Percentiles rank a stretch among this genome's conserved stretches.
phyloP scores from a whole-genome alignment of 148 eudicot genomes.

The Vaccinium macrocarpon region DNA sequence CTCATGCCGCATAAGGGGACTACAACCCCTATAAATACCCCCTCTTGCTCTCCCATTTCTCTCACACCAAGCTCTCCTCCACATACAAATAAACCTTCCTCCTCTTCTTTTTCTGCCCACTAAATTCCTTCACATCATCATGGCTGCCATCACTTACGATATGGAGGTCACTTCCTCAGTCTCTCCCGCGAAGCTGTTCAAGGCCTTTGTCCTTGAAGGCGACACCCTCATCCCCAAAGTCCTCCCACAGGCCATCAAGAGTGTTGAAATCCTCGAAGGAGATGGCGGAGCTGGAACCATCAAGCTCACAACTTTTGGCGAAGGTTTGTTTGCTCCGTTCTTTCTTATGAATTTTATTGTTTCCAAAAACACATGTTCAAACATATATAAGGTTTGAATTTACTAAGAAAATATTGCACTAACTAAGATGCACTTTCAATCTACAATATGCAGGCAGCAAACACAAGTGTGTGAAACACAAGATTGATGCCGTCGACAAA shows the following conservation, averaged over 20 bases:
- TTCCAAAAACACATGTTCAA: not conserved
- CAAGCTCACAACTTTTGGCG: slow-evolving; percentile 26
- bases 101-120: not conserved
- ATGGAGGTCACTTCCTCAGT: slow-evolving; percentile 22
- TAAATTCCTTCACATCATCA: not conserved
- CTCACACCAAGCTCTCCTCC: not conserved
- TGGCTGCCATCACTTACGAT: slow-evolving; percentile 28
- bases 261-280: slow-evolving; percentile 17
- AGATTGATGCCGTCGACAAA: not conserved
- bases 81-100: not conserved
- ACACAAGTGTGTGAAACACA: not conserved
- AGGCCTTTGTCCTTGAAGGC: slow-evolving; percentile 26
- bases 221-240: slow-evolving; percentile 34
- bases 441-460: not conserved
- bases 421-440: not conserved
- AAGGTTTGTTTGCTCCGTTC: slow-evolving; percentile 20
- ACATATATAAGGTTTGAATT: not conserved
- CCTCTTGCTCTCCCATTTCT: not conserved
- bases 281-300: slow-evolving; percentile 22
- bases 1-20: not conserved
- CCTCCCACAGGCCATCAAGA: slow-evolving; percentile 32
- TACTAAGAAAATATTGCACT: not conserved
- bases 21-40: not conserved
- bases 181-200: slow-evolving; percentile 27
- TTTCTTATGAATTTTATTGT: not conserved